Evolutionary conservation across 2,329 filamentous ascomycete genomes (phyloP), one percentile per base, ranked within the genome.

Genomic region (Xylaria sp.): DNA sequence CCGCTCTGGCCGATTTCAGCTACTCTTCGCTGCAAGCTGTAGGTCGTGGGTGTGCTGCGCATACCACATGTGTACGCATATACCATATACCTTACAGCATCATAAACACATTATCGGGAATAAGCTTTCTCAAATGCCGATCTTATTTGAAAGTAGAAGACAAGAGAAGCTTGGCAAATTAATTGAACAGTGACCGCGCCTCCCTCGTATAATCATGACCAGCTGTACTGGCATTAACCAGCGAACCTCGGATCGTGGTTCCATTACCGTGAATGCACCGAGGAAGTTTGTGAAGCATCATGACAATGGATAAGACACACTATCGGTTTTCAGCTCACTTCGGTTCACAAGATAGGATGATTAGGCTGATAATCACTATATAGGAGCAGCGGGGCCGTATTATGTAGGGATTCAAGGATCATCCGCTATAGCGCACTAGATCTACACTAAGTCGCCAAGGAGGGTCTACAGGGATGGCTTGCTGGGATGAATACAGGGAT

Each of bases 281-380:
- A 20, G 23, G 8, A 25, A 4, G n/a, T 34, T 34, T 50, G 20
- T 45, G 45, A 18, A 48, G 45, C 18, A 36, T 45, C 20, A 55
- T 46, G 8, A 41, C 9, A 59, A 32, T 55, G 36, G n/a, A 48
- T 48, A 63, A 58, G 6, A 12, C 36, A 20, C 23, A 36, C 63
- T 66, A 66, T 66, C 30, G 46, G 65, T 55, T 66, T 63, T 66
- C 64, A 66, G 64, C 64, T 58, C 43, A 9, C 32, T 32, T 39
- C 34, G n/a, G 28, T 28, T 61, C 30, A 45, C 34, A 28, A 57
- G 50, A 32, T 41, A 50, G 34, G 23, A 50, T 50, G n/a, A 34
- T 15, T 4, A 46, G 20, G 28, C 25, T 58, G 64, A 58, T 30
- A 55, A 66, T 63, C 52, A 25, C 36, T 36, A 20, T 36, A 20